phyloP scores from a whole-genome alignment of 2,329 filamentous ascomycete species.

The Microsporum ferrugineum region DNA sequence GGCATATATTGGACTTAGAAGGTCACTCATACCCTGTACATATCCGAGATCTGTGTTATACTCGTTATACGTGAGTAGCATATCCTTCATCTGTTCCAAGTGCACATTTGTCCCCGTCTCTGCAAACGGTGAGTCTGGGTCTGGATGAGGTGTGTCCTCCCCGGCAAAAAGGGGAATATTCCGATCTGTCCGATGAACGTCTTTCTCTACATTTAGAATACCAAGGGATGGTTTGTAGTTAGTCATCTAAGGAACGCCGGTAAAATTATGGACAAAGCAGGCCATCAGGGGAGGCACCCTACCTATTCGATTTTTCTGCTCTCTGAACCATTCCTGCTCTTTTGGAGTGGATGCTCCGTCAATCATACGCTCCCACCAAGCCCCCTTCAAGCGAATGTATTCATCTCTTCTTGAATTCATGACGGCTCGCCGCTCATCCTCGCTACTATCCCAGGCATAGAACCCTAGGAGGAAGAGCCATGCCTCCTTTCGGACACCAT shows the following conservation, averaged over 20 bases:
- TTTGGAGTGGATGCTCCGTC: slow-evolving; percentile 70
- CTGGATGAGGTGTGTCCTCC: slow-evolving; percentile 91
- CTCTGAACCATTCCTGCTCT: slow-evolving; percentile 89
- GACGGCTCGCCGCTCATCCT: slow-evolving; percentile 70
- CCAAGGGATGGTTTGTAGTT: slow-evolving; percentile 42
- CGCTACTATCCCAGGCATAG: slow-evolving; percentile 83
- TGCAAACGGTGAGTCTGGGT: slow-evolving; percentile 89
- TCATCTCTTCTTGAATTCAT: slow-evolving; percentile 80
- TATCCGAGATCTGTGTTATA: slow-evolving; percentile 93
- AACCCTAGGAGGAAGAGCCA: slow-evolving; percentile 92
- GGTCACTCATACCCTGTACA: slow-evolving; percentile 96
- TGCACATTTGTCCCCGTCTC: slow-evolving; percentile 91
- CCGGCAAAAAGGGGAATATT: slow-evolving; percentile 90
- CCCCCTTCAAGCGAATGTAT: slow-evolving; percentile 83
- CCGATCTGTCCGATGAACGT: slow-evolving; percentile 93
- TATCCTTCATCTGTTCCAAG: slow-evolving; percentile 97
- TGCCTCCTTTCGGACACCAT: slow-evolving; percentile 88
- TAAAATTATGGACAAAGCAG: slow-evolving; percentile 5
- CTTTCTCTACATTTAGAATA: slow-evolving; percentile 65
- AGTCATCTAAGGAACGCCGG: slow-evolving; percentile 14
- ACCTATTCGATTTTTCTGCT: slow-evolving; percentile 90
- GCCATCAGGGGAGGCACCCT: slow-evolving; percentile 31
- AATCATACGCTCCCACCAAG: slow-evolving; percentile 91
- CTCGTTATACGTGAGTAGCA: slow-evolving; percentile 97
- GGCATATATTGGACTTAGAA: slow-evolving; percentile 89